A percentile compares a stretch with the other conserved stretches of the same genome.
phyloP scores from a whole-genome alignment of 2,329 filamentous ascomycete species.

The Leptographium wingfieldii region DNA sequence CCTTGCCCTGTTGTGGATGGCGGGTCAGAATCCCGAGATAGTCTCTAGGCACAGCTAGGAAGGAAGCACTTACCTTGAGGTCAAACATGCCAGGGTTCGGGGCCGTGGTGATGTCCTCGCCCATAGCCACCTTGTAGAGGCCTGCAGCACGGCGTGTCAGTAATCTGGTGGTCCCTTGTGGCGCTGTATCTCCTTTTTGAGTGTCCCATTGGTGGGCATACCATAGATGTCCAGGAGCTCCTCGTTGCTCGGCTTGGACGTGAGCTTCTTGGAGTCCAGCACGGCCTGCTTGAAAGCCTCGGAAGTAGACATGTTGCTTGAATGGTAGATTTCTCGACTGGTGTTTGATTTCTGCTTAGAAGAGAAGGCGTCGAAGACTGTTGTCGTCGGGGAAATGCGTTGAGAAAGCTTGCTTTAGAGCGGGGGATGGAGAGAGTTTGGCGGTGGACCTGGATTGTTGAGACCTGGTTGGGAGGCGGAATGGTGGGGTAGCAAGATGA shows the following conservation, averaged over 20 bases:
- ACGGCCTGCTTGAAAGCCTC: slow-evolving; percentile 43
- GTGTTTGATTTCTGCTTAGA: not conserved
- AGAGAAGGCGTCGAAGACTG: not conserved
- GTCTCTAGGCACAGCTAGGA: not conserved
- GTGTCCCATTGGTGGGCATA: slow-evolving; percentile 15
- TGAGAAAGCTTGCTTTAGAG: not conserved
- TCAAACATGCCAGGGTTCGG: slow-evolving; percentile 56
- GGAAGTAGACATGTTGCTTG: slow-evolving; percentile 13
- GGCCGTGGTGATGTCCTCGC: slow-evolving; percentile 44
- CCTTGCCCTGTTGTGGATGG: slow-evolving; percentile 47
- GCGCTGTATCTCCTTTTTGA: not conserved
- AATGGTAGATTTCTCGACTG: not conserved
- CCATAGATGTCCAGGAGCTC: slow-evolving; percentile 53
- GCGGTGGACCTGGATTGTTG: not conserved
- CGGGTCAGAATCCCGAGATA: not conserved
- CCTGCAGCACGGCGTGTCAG: slow-evolving; percentile 22
- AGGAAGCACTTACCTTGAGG: slow-evolving; percentile 39
- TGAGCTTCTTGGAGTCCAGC: slow-evolving; percentile 54
- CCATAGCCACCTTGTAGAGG: slow-evolving; percentile 45
- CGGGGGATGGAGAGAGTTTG: not conserved
- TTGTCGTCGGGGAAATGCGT: not conserved
- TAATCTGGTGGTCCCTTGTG: not conserved
- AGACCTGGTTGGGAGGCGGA: not conserved
- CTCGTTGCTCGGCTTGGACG: slow-evolving; percentile 48
- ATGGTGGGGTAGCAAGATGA: not conserved